Percentiles rank a stretch among this genome's conserved stretches.
Conservation (phyloP, 306 rosid genomes). For the Herpetospermum pedunculosum region DNA sequence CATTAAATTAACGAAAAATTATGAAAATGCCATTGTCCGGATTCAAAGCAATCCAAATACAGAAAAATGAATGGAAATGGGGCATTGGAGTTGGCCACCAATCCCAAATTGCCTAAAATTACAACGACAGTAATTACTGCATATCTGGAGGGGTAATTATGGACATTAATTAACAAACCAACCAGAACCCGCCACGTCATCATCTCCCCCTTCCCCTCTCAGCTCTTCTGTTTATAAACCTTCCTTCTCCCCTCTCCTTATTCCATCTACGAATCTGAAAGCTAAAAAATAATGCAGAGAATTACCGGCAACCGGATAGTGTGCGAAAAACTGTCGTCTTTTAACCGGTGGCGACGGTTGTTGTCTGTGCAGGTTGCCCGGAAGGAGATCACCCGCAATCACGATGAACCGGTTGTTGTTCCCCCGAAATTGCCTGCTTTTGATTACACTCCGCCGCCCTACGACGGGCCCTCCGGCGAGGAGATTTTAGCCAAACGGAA, state of each 20-base stretch:
- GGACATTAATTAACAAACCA: not conserved
- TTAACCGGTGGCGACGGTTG: conserved; percentile 10
- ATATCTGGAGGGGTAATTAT: not conserved
- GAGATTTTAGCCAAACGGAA: conserved; percentile 67
- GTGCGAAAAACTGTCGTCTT: not conserved
- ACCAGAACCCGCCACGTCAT: not conserved
- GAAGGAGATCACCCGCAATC: conserved; percentile 3
- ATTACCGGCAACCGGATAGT: conserved; percentile 21
- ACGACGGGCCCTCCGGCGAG: conserved; percentile 53
- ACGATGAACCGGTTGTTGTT: not conserved
- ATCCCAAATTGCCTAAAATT: not conserved
- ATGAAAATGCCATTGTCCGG: not conserved
- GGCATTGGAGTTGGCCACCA: not conserved
- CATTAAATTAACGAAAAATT: not conserved
- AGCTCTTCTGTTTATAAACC: not conserved
- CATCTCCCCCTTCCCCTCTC: not conserved
- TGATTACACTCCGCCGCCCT: conserved; percentile 55
- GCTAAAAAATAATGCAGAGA: conserved; percentile 44
- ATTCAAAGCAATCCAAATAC: not conserved
- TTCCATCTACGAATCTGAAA: not conserved
- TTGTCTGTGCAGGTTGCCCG: conserved; percentile 26
- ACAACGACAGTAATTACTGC: not conserved
- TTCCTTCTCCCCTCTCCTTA: not conserved
- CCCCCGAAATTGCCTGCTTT: conserved; percentile 55
- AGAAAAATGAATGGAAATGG: not conserved